Evolutionary conservation across 148 eudicot genomes (phyloP), one percentile per base, ranked within the genome.

Genomic region (Chenopodium quinoa): DNA sequence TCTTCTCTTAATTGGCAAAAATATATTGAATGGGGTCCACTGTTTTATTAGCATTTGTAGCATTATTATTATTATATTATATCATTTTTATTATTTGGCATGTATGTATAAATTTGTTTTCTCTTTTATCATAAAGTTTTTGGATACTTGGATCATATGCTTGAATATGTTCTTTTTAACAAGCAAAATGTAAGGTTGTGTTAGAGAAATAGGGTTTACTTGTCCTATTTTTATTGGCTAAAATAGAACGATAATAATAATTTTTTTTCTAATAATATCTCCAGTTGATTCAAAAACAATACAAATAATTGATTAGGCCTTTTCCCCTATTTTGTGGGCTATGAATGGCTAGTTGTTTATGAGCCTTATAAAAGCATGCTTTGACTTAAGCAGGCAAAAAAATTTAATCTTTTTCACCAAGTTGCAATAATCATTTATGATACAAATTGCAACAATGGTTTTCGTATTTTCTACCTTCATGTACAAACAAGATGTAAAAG

Each of bases 1-100:
- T 85, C 82, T 54, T 79, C 82, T 75, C 84, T 70, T 71, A 31
- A 75, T 82, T 85, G 80, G 82, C 75, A 66, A 81, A 77, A 60
- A 64, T 27, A 44, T 63, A 80, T 20, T 76, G 65, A 73, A 84
- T 81, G 75, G 80, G 75, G 64, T 74, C 79, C 79, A 56, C 72
- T 76, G 23, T 32, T 72, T 27, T 67, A 12, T 74, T 64, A 12
- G 63, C n/a, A 73, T 64, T 75, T 34, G 19, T 72, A 22, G 7
- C 2, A 11, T 25, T 9, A 63, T 9, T 80, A 2, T 8, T 29
- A 44, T 16, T 75, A n/a, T 31, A 19, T 12, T n/a, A 40, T 22
- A 70, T 8, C 4, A 3, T 25, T 62, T 25, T 48, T 10, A 10
- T 82, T 58, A 58, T 58, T 58, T 31, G 56, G 56, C 37, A 32